phyloP scores from a whole-genome alignment of 371 early-diverging fungal species.

The Mortierella sp. region DNA sequence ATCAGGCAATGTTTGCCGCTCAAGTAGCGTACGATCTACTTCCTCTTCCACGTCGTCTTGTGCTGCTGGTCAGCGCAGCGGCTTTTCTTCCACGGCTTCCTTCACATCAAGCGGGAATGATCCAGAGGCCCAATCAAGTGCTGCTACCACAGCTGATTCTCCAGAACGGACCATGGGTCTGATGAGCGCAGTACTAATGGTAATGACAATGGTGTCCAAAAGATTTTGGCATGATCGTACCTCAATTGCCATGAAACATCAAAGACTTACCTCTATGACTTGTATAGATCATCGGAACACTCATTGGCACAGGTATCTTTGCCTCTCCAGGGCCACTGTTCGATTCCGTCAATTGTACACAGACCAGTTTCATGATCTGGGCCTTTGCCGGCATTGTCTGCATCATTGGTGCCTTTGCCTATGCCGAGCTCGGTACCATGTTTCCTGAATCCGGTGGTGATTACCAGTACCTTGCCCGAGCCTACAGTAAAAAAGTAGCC shows the following conservation, averaged over 20 bases:
- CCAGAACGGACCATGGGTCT: conserved; percentile 49
- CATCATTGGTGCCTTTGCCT: conserved; percentile 41
- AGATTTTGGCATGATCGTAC: too few relatives aligned
- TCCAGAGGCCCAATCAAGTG: too few relatives aligned
- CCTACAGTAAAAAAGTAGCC: conserved; percentile 41
- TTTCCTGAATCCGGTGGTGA: conserved; percentile 52
- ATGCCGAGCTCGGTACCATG: conserved; percentile 54
- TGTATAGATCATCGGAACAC: conserved; percentile 46
- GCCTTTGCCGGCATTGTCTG: conserved; percentile 50
- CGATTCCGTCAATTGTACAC: conserved; percentile 44
- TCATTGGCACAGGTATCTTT: conserved; percentile 55
- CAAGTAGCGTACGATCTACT: neutral
- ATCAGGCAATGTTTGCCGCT: neutral
- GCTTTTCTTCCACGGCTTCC: conserved; percentile 2
- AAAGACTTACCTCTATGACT: too few relatives aligned
- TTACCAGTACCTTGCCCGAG: conserved; percentile 44
- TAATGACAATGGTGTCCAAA: conserved; percentile 57
- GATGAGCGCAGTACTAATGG: conserved; percentile 53
- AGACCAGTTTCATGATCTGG: conserved; percentile 53
- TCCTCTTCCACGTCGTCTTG: conserved; percentile 7
- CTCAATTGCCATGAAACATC: too few relatives aligned
- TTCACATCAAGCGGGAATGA: too few relatives aligned
- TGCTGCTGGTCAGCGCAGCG: conserved; percentile 19
- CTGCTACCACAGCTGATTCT: too few relatives aligned
- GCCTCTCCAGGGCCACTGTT: conserved; percentile 52